Base-by-base conservation (phyloP, 2,329 filamentous ascomycete genomes). In the Rhexocercosporidium sp. region DNA sequence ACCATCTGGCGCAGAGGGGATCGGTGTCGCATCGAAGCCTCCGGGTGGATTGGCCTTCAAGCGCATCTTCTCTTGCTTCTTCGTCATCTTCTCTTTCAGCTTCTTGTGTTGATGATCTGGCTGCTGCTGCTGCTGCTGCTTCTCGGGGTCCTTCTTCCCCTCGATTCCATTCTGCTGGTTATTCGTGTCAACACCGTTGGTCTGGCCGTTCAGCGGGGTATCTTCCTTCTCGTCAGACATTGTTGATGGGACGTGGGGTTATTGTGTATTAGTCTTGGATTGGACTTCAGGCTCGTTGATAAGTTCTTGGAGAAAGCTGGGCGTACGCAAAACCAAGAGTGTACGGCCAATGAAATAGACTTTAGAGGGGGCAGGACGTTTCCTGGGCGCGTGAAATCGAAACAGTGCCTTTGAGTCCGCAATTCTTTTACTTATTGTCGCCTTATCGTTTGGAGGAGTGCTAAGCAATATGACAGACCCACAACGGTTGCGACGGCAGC, bases 1-100 rank as follows among this genome's bases (percentile, higher is more conserved):
- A 29, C 94, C 94, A 8, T 90, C 88, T 9, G 90, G 89, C 4
- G 88, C 89, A 74, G 86, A 80, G 0, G 93, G 92, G 9, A 97
- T 83, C 1, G 93, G 92, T 0, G 93, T 97, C 41, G 82, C 78
- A 78, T 97, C 94, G 78, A 88, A 96, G 39, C 94, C 94, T 34
- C 94, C 94, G 0, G 75, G 66, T 20, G 76, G 75, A 27, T 76
- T 71, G 25, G 71, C 70, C 72, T 73, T 75, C n/a, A 75, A 71
- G 37, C 67, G 71, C 1, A 76, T n/a, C 69, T 76, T 76, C 46
- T 76, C 64, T 62, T 77, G 71, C 64, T 76, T 70, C n/a, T 69
- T 63, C 11, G 66, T 66, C n/a, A 77, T n/a, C 57, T 77, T 77
- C 16, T 76, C 74, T 64, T 76, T 76, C 16, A 71, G 25, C 53